phyloP scores from a whole-genome alignment of 805 yeast genomes.

The Candida dendrica region DNA sequence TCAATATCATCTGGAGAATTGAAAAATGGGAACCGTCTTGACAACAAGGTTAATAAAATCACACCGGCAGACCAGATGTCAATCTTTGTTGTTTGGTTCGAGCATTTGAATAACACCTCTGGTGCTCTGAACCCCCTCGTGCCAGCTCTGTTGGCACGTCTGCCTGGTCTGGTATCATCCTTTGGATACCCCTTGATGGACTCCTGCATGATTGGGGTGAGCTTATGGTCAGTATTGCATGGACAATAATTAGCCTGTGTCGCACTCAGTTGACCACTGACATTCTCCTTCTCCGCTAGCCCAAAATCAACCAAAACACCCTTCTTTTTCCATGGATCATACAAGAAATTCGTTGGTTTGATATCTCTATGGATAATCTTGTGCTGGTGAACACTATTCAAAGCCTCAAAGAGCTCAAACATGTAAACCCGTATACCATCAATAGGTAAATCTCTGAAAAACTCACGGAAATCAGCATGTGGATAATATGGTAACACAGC shows the following conservation, averaged over 20 bases:
- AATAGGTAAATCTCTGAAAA: conserved; percentile 72
- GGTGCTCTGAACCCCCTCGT: conserved; percentile 88
- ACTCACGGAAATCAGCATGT: conserved; percentile 85
- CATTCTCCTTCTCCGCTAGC: conserved; percentile 42
- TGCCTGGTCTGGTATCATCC: conserved; percentile 79
- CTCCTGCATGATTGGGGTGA: conserved; percentile 19
- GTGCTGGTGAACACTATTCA: conserved; percentile 57
- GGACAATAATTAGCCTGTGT: conserved; percentile 40
- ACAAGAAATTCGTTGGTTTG: conserved; percentile 69
- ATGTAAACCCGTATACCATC: conserved; percentile 77
- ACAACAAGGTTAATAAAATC: conserved; percentile 63
- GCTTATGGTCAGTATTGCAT: conserved; percentile 31
- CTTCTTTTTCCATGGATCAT: conserved; percentile 37
- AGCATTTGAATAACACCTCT: conserved; percentile 49
- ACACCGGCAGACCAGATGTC: conserved; percentile 85
- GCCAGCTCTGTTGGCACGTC: conserved; percentile 95
- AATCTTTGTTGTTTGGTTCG: conserved; percentile 56
- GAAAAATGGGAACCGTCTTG: conserved; percentile 86
- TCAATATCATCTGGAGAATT: conserved; percentile 91
- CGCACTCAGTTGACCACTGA: conserved; percentile 11
- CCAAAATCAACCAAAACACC: conserved; percentile 84
- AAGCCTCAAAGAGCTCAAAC: conserved; percentile 68
- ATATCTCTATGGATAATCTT: conserved; percentile 74
- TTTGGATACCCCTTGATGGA: conserved; percentile 67
- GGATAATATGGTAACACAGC: conserved; percentile 89